These are phyloP conservation scores for Lizanozyma gosingica DNA, from an alignment of 1,139 yeast species.

Conservation along the genomic window DNA sequence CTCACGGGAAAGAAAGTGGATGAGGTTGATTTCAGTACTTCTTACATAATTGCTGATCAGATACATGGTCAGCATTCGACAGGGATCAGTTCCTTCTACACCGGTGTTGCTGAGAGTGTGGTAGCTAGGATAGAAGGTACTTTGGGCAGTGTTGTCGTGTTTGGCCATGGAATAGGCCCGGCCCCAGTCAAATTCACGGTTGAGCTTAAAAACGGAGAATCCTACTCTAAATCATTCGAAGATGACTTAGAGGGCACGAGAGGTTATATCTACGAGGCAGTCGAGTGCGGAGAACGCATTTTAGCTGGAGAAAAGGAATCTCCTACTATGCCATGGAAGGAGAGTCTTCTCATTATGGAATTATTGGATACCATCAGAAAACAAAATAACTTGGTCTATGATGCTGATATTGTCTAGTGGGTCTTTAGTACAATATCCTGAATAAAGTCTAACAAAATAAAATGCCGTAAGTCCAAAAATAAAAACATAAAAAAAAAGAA, in stretches of 20 bases:
- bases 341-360: conserved; percentile 14
- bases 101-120: not conserved
- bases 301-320: not conserved
- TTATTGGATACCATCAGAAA: conserved; percentile 14
- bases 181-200: not conserved
- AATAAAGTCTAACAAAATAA: too few relatives aligned
- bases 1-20: conserved; percentile 10
- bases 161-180: not conserved
- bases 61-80: not conserved
- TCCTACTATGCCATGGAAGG: conserved; percentile 10
- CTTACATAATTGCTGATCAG: not conserved
- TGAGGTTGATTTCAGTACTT: conserved; percentile 9
- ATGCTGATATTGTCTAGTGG: too few relatives aligned
- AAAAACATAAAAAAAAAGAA: too few relatives aligned
- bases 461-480: too few relatives aligned
- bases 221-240: not conserved
- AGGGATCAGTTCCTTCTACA: not conserved
- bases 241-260: not conserved
- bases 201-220: not conserved
- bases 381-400: conserved; percentile 11
- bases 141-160: not conserved
- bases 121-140: not conserved
- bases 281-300: not conserved
- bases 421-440: too few relatives aligned
- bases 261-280: not conserved